Evolutionary conservation across 1,284 basidiomycete species (phyloP), one percentile per base, ranked within the genome.

Genomic region (Takashimella koratensis): DNA sequence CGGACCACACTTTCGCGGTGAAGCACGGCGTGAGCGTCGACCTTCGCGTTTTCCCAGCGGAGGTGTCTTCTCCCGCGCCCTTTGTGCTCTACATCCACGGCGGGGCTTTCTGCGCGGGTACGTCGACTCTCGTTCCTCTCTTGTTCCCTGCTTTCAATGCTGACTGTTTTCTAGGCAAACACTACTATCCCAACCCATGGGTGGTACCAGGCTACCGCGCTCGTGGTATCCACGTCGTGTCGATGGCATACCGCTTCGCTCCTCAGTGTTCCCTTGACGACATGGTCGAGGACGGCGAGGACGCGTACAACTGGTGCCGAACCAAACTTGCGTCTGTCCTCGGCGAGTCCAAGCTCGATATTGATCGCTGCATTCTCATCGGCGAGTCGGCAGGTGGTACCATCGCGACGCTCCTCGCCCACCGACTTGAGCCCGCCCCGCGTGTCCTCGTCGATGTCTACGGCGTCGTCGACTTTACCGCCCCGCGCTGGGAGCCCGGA

Each of bases 81-180:
- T 60, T 12, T 64, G 51, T 64, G 5, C 43, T 64, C 2, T 64
- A 56, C 40, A 52, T 54, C n/a, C 62, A 64, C 45, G 62, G 62
- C n/a, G 62, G 60, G 6, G 60, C 54, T 5, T 64, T 51, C 22
- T 13, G 23, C 19, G 43, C 43, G n/a, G 30, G 63, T 13, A 48
- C 54, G 16, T 58, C 62, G 45, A n/a, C n/a, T n/a, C 54, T 55
- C 40, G 46, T 54, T 11, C 56, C 56, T 5, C 52, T 54, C n/a
- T 41, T 53, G 3, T n/a, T n/a, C n/a, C n/a, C n/a, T n/a, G n/a
- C n/a, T n/a, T n/a, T n/a, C n/a, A n/a, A n/a, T n/a, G n/a, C n/a
- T n/a, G n/a, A n/a, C n/a, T n/a, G 5, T 47, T 58, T 60, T 11
- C 45, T 54, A 0, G 63, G 63, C 10, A 58, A 58, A n/a, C 63